These are phyloP conservation scores for Citrus australasica DNA, from an alignment of 345 rosid genomes.

Conservation along the genomic window DNA sequence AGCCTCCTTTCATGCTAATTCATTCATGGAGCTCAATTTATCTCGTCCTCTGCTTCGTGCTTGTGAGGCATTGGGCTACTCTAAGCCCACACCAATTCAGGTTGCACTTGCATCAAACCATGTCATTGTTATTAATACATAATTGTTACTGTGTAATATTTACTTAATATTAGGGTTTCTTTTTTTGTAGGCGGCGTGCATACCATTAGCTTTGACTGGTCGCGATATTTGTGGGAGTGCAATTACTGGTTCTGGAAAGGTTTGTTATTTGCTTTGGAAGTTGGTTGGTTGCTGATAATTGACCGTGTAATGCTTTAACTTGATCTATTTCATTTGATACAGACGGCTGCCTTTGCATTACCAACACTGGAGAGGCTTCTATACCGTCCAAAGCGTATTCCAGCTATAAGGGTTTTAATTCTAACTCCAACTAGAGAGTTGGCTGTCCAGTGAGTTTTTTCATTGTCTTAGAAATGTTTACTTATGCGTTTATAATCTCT, in stretches of 20 bases:
- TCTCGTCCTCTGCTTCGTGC: conserved; percentile 92
- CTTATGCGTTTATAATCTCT: neutral
- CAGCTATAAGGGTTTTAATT: conserved; percentile 84
- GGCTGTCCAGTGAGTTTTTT: conserved; percentile 79
- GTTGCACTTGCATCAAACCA: conserved; percentile 22
- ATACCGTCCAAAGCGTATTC: conserved; percentile 80
- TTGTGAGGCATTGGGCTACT: conserved; percentile 84
- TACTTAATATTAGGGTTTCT: neutral
- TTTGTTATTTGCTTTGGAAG: conserved; percentile 7
- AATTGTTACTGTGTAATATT: neutral
- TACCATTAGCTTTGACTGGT: conserved; percentile 82
- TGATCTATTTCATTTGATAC: conserved; percentile 10
- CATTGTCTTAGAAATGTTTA: neutral
- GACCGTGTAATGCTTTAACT: conserved; percentile 2
- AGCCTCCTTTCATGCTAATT: conserved; percentile 73
- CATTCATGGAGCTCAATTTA: conserved; percentile 86
- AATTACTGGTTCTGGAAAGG: conserved; percentile 98
- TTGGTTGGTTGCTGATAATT: neutral
- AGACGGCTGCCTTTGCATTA: conserved; percentile 94
- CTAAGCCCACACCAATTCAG: conserved; percentile 96
- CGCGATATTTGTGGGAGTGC: conserved; percentile 99
- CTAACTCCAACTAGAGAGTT: conserved; percentile 93
- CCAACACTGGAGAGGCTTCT: conserved; percentile 90
- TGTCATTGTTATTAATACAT: neutral
- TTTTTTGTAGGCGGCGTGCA: conserved; percentile 75